phyloP scores from a whole-genome alignment of 2,329 filamentous ascomycete species.

The Stagonosporopsis cucurbitacearum region DNA sequence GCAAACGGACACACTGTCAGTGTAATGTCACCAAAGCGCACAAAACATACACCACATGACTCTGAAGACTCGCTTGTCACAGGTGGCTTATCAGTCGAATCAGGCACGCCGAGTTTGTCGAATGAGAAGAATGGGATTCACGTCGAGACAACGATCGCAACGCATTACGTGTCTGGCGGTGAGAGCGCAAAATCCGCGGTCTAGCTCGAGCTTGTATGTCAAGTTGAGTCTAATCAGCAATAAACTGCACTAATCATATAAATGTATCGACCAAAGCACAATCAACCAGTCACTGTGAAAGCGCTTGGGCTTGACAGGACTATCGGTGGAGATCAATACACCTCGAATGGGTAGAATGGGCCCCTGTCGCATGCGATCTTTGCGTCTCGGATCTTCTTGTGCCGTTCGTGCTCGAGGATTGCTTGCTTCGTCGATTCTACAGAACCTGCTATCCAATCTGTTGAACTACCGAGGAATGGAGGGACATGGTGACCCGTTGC shows the following conservation, averaged over 20 bases:
- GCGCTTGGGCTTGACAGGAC: background rate
- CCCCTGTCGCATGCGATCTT: background rate
- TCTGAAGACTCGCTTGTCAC: slow-evolving; percentile 15
- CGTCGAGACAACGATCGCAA: slow-evolving; percentile 15
- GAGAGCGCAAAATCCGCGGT: slow-evolving; percentile 4
- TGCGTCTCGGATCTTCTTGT: background rate
- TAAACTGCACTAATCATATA: background rate
- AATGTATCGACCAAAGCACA: background rate
- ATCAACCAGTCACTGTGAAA: background rate
- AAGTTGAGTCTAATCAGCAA: background rate
- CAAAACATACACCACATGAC: slow-evolving; percentile 10
- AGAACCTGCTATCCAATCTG: background rate
- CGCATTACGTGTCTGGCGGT: slow-evolving; percentile 3
- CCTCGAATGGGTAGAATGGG: background rate
- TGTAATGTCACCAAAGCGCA: slow-evolving; percentile 6
- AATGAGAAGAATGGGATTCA: slow-evolving; percentile 7
- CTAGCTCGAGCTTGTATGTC: background rate
- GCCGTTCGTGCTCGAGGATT: background rate
- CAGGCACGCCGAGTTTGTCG: background rate
- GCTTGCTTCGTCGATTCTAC: background rate
- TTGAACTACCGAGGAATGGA: background rate
- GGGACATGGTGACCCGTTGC: background rate
- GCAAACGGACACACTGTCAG: slow-evolving; percentile 4
- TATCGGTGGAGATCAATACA: background rate
- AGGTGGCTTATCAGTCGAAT: background rate